Percentiles rank a stretch among this genome's conserved stretches.
Conservation (phyloP, 75 land plant species). For the Sequoia sempervirens region DNA sequence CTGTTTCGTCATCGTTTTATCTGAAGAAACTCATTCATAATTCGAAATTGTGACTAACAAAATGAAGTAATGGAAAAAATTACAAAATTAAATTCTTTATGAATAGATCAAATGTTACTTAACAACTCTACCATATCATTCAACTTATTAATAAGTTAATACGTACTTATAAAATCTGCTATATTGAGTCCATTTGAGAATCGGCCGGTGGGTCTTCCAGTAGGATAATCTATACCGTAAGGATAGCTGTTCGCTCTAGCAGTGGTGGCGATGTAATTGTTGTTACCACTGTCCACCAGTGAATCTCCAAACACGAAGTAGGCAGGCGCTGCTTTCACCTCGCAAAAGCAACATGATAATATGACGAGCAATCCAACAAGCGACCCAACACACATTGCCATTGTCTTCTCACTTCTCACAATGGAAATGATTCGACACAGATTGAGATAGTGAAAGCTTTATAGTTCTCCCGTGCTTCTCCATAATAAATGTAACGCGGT, state of each 20-base stretch:
- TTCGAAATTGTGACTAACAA: too few species aligned
- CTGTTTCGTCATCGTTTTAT: too few species aligned
- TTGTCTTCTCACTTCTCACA: not conserved
- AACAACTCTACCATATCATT: too few species aligned
- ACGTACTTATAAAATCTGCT: slow-evolving; percentile 7
- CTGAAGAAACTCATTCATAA: too few species aligned
- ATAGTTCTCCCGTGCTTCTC: too few species aligned
- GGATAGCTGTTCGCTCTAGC: slow-evolving; percentile 12
- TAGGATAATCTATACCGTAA: slow-evolving; percentile 16
- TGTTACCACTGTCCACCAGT: slow-evolving; percentile 18
- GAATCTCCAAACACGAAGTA: slow-evolving; percentile 24
- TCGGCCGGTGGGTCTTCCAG: slow-evolving; percentile 12
- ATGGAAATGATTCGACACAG: too few species aligned
- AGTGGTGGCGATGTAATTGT: slow-evolving; percentile 10
- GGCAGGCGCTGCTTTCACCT: not conserved
- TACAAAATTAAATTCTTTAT: too few species aligned
- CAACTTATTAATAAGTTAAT: too few species aligned
- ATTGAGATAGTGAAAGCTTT: too few species aligned
- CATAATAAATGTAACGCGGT: too few species aligned
- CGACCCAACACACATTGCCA: not conserved
- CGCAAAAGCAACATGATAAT: not conserved
- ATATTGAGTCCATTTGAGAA: slow-evolving; percentile 14
- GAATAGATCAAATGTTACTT: too few species aligned
- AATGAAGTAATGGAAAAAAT: too few species aligned
- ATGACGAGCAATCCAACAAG: not conserved